These are phyloP conservation scores for Astrocystis sublimbata DNA, from an alignment of 495 filamentous ascomycete genomes.

Conservation along the genomic window DNA sequence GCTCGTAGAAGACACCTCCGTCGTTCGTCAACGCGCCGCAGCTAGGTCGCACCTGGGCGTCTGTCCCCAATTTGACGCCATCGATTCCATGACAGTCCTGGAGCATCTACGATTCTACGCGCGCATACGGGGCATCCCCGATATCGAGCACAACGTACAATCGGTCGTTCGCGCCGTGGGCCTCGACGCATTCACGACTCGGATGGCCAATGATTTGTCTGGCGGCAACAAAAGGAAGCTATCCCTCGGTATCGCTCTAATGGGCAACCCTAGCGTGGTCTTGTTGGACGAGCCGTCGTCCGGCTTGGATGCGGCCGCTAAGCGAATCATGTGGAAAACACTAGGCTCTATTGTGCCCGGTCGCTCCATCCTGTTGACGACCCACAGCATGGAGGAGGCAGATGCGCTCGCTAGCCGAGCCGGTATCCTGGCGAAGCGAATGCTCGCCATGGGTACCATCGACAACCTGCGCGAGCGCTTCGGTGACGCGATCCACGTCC, in stretches of 20 bases:
- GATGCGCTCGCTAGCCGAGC: conserved; percentile 69
- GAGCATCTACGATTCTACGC: conserved; percentile 79
- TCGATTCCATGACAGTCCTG: conserved; percentile 68
- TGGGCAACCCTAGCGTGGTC: conserved; percentile 72
- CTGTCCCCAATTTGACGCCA: conserved; percentile 70
- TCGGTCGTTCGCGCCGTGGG: conserved; percentile 62
- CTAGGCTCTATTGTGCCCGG: conserved; percentile 58
- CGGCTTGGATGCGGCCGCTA: conserved; percentile 72
- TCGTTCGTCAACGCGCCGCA: conserved; percentile 61
- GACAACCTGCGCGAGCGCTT: conserved; percentile 59
- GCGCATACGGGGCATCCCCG: conserved; percentile 63
- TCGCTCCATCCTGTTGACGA: conserved; percentile 68
- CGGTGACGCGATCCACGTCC: conserved; percentile 64
- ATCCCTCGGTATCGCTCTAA: conserved; percentile 71
- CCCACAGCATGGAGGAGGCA: conserved; percentile 80
- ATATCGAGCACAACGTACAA: conserved; percentile 63
- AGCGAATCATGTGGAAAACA: conserved; percentile 75
- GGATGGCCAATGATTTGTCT: conserved; percentile 65
- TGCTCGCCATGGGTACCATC: conserved; percentile 69
- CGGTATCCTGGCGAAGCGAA: conserved; percentile 68
- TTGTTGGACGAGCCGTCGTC: conserved; percentile 71
- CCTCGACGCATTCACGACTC: conserved; percentile 55
- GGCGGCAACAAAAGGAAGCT: conserved; percentile 78
- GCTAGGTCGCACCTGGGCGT: conserved; percentile 77
- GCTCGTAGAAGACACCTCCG: conserved; percentile 70